A percentile compares a stretch with the other conserved stretches of the same genome.
phyloP scores from a whole-genome alignment of 1,284 basidiomycete genomes.

The Porodaedalea pini region DNA sequence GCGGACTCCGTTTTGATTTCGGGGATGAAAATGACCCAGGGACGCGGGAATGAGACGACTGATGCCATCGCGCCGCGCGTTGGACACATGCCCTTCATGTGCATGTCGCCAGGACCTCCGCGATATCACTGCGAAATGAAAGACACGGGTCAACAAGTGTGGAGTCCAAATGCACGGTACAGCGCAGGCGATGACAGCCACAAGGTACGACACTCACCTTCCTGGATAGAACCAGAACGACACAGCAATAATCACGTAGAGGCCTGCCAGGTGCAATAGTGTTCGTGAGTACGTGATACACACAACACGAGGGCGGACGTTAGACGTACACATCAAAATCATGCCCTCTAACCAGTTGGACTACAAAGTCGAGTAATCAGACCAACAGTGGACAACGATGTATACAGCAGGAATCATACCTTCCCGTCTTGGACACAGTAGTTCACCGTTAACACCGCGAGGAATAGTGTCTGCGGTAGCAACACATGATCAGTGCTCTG shows the following conservation, averaged over 20 bases:
- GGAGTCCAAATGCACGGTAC: background rate
- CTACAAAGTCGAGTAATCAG: background rate
- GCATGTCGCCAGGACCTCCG: slow-evolving; percentile 12
- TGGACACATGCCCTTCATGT: slow-evolving; percentile 1
- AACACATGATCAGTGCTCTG: slow-evolving; percentile 18
- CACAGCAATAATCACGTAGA: slow-evolving; percentile 42
- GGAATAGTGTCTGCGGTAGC: slow-evolving; percentile 37
- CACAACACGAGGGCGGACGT: too few species aligned
- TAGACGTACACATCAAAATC: background rate
- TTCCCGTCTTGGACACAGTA: slow-evolving; percentile 62
- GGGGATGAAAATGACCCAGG: too few species aligned
- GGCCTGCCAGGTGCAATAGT: slow-evolving; percentile 24
- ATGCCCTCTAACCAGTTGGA: background rate
- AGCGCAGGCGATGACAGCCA: background rate
- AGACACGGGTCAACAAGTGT: background rate
- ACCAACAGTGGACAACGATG: slow-evolving; percentile 42
- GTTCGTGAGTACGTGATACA: background rate
- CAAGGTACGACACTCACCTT: slow-evolving; percentile 21
- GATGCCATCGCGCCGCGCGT: background rate
- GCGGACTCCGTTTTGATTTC: too few species aligned
- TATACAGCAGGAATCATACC: slow-evolving; percentile 54
- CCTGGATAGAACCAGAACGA: slow-evolving; percentile 56
- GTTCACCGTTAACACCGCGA: slow-evolving; percentile 58
- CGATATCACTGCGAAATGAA: slow-evolving; percentile 11
- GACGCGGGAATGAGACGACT: too few species aligned